Evolutionary conservation across 108 stramenopile species (phyloP).

Genomic region (Stephanodiscus minutulus): DNA sequence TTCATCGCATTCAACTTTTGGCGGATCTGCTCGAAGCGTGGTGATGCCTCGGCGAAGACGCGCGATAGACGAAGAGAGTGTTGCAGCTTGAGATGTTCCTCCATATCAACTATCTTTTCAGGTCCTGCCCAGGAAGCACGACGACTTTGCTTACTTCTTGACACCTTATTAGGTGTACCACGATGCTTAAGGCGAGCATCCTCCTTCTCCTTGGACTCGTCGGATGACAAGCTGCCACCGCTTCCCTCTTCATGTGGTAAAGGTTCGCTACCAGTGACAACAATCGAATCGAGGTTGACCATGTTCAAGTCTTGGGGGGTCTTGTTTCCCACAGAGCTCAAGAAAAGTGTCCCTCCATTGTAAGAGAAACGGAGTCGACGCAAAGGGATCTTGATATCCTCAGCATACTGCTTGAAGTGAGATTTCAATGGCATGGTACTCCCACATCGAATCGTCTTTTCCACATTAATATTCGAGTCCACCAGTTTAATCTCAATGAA

Average conservation of each 20-base stretch:
- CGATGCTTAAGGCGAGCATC: neutral
- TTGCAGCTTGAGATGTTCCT: slow-evolving; percentile 22
- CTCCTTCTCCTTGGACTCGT: slow-evolving; percentile 5
- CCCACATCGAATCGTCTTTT: neutral
- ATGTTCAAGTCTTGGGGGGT: slow-evolving; percentile 6
- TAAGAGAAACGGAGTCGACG: slow-evolving; percentile 8
- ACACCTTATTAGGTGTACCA: neutral
- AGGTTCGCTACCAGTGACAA: neutral
- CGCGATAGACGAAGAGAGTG: slow-evolving; percentile 27
- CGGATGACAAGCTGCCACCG: neutral
- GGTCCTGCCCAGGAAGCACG: slow-evolving; percentile 12
- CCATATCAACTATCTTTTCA: slow-evolving; percentile 7
- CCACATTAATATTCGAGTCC: neutral
- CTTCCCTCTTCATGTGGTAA: neutral
- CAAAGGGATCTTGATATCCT: neutral
- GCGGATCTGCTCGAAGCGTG: slow-evolving; percentile 27
- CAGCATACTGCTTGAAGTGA: neutral
- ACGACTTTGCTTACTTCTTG: neutral
- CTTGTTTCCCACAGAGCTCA: slow-evolving; percentile 11
- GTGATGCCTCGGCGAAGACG: slow-evolving; percentile 42
- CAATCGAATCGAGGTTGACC: slow-evolving; percentile 3
- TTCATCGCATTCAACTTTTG: slow-evolving; percentile 28
- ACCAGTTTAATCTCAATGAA: slow-evolving; percentile 5
- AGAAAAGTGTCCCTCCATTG: neutral
- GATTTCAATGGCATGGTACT: neutral